Evolutionary conservation across 441 rosid genomes (phyloP), one percentile per base, ranked within the genome.

Genomic region (Hypseocharis bilobata): DNA sequence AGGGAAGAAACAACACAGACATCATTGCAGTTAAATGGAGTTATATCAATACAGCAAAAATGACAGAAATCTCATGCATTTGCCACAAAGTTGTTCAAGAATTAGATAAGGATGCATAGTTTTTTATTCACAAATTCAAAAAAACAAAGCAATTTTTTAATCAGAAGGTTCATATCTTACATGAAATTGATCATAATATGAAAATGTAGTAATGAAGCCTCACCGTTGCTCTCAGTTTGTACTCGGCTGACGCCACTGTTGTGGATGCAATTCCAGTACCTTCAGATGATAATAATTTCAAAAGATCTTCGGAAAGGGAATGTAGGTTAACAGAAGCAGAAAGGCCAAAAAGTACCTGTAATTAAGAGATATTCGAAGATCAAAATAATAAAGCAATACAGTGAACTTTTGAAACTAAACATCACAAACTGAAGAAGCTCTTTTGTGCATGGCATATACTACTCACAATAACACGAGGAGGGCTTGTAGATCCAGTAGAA

Each of bases 381-480:
- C 20, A 26, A 56, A 19, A 30, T 47, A 58, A 36, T 54, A 11
- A 68, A 14, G 45, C 6, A 42, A 62, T 6, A 62, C 17, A 1
- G n/a, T n/a, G 4, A 19, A n/a, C n/a, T n/a, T n/a, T n/a, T 58
- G 32, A 28, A 30, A 27, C 32, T 14, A 20, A 58, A 26, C 3
- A 40, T 11, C 26, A 64, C 7, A 56, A 16, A 49, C 26, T 17
- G 10, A 22, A 52, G 23, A 22, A 23, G n/a, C 58, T 11, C 30
- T 47, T 52, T 4, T 10, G 14, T 2, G 2, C 13, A 55, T 2
- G 14, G 2, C 57, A 38, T 32, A 62, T 14, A 77, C 95, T 14
- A 77, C 95, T 81, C 79, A 93, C 98, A 5, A 93, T 84, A 36
- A 93, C 84, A 47, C 91, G 90, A 2, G 97, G 98, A 77, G 97